Conservation (phyloP, 2,329 filamentous ascomycete genomes). For the Cladosporium sp. region DNA sequence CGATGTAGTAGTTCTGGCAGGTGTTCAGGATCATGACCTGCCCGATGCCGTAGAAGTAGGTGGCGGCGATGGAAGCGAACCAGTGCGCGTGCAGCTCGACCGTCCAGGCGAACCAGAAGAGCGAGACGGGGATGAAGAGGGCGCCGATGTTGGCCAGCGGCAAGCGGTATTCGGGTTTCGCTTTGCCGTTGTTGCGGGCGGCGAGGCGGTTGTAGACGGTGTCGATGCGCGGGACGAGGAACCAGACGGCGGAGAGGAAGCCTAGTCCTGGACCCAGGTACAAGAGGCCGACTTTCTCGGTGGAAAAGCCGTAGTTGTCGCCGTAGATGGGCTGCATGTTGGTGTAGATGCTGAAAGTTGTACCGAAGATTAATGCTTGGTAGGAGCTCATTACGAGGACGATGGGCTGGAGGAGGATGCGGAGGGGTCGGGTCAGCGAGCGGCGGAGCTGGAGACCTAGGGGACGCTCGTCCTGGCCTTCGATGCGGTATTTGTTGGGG, state of each 20-base stretch:
- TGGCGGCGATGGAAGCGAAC: constrained; percentile 43
- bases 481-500: constrained; percentile 44
- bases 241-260: constrained; percentile 47
- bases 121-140: constrained; percentile 43
- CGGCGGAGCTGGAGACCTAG: constrained; percentile 39
- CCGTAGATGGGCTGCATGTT: constrained; percentile 51
- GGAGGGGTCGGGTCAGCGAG: constrained; percentile 43
- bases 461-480: constrained; percentile 45
- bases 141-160: constrained; percentile 49
- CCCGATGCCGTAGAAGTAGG: constrained; percentile 53
- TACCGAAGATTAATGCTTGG: constrained; percentile 50
- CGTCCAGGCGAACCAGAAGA: constrained; percentile 50
- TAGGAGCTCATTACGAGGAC: constrained; percentile 49
- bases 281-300: constrained; percentile 47
- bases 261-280: constrained; percentile 49
- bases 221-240: constrained; percentile 50
- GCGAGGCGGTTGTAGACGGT: constrained; percentile 49
- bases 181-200: constrained; percentile 41
- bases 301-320: constrained; percentile 46
- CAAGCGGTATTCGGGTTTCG: constrained; percentile 46
- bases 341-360: constrained; percentile 50
- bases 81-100: constrained; percentile 45
- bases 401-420: constrained; percentile 48
- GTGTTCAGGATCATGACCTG: constrained; percentile 56
- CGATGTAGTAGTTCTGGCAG: constrained; percentile 58